Percentiles rank a stretch among this genome's conserved stretches.
Evolutionary conservation across 441 rosid species (phyloP).

Genomic region (Sinapis alba): DNA sequence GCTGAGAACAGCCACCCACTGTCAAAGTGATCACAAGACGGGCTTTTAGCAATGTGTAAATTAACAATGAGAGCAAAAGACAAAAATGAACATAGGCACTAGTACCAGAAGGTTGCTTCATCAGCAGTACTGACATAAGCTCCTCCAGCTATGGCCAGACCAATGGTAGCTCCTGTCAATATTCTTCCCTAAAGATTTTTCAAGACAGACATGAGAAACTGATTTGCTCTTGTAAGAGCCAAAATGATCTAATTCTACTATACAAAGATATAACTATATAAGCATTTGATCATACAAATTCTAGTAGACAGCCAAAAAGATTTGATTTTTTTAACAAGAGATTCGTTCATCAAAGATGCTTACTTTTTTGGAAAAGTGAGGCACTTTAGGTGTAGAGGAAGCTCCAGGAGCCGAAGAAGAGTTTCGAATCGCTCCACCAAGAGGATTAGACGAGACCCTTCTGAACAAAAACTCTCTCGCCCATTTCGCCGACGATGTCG

Average conservation of each 20-base stretch:
- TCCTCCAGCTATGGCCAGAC: constrained; percentile 83
- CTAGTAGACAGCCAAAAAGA: not conserved
- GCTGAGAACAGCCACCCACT: constrained; percentile 97
- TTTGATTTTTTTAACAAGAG: not conserved
- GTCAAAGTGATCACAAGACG: constrained; percentile 42
- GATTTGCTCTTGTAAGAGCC: not conserved
- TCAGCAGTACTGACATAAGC: constrained; percentile 97
- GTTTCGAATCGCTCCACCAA: constrained; percentile 54
- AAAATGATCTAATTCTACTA: constrained; percentile 10
- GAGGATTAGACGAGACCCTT: constrained; percentile 47
- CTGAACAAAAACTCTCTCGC: constrained; percentile 47
- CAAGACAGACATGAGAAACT: constrained; percentile 4
- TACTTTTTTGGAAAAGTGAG: constrained; percentile 82
- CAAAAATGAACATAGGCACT: constrained; percentile 4
- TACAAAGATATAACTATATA: not conserved
- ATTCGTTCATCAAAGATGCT: constrained; percentile 2
- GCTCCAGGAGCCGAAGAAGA: constrained; percentile 62
- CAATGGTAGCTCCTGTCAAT: constrained; percentile 80
- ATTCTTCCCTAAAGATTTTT: constrained; percentile 60
- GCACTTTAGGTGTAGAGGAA: constrained; percentile 60
- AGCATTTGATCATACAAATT: constrained; percentile 11
- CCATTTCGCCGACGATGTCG: constrained; percentile 41
- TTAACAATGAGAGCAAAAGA: constrained; percentile 8
- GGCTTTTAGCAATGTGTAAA: not conserved
- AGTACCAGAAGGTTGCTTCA: constrained; percentile 97